Conservation (phyloP, 2,329 filamentous ascomycete genomes). For the Trichophyton rubrum region DNA sequence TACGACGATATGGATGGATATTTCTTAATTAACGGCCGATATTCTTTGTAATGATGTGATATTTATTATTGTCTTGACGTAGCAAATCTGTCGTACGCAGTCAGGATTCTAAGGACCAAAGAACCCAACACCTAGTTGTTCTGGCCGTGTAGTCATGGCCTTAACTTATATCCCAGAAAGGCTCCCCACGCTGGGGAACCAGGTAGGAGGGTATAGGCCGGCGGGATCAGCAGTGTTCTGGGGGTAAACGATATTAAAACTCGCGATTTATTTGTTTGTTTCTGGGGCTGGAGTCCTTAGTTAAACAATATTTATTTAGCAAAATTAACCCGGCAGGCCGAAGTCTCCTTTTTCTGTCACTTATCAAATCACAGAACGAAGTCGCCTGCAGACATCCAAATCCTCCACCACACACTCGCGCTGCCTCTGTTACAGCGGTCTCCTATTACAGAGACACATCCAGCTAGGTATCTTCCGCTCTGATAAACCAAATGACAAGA, state of each 20-base stretch:
- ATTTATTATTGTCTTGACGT: too few species aligned
- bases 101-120: too few species aligned
- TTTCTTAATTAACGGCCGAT: neutral
- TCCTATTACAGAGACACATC: neutral
- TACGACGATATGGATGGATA: neutral
- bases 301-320: neutral
- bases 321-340: neutral
- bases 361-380: neutral
- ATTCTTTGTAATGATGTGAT: too few species aligned
- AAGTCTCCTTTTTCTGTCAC: neutral
- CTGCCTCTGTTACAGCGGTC: neutral
- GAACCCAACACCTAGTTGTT: too few species aligned
- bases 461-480: neutral
- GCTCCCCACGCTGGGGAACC: too few species aligned
- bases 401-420: neutral
- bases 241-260: neutral
- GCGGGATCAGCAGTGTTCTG: neutral
- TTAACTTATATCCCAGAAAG: too few species aligned
- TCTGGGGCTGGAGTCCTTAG: neutral
- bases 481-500: neutral
- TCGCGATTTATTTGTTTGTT: neutral
- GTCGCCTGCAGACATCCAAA: neutral
- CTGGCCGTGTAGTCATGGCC: too few species aligned
- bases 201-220: neutral
- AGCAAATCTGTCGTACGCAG: too few species aligned